Percentiles rank a stretch among this genome's conserved stretches.
Conservation (phyloP, 257 asterid genomes). For the Solanum habrochaites region DNA sequence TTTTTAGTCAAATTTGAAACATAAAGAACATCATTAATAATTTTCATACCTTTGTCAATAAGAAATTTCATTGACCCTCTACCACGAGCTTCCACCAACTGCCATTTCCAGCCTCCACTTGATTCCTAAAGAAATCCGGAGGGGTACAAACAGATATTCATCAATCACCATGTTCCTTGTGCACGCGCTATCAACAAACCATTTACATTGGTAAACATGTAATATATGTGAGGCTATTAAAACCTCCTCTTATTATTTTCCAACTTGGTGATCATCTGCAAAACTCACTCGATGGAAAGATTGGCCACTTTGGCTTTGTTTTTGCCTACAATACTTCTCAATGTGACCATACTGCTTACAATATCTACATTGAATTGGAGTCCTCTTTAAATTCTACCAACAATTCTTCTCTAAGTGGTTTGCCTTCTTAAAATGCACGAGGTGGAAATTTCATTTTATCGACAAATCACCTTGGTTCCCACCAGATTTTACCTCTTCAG, state of each 20-base stretch:
- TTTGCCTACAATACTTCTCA: background rate
- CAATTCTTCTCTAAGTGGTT: background rate
- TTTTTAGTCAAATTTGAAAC: background rate
- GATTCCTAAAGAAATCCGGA: background rate
- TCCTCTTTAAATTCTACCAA: background rate
- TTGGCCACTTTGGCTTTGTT: background rate
- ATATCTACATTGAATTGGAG: background rate
- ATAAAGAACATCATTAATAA: background rate
- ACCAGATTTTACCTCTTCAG: background rate
- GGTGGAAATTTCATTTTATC: background rate
- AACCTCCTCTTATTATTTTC: background rate
- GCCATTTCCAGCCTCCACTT: background rate
- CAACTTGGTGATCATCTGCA: background rate
- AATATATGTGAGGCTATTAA: background rate
- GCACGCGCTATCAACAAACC: background rate
- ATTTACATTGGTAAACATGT: background rate
- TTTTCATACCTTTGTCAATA: background rate
- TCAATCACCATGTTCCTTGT: background rate
- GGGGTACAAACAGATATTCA: background rate
- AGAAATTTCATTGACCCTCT: background rate
- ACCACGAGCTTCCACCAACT: background rate
- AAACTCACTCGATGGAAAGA: background rate
- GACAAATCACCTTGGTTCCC: background rate
- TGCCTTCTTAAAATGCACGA: background rate
- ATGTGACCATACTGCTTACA: background rate